A percentile compares a stretch with the other conserved stretches of the same genome.
phyloP scores from a whole-genome alignment of 2,329 filamentous ascomycete species.

The Sporothrix schenckii region DNA sequence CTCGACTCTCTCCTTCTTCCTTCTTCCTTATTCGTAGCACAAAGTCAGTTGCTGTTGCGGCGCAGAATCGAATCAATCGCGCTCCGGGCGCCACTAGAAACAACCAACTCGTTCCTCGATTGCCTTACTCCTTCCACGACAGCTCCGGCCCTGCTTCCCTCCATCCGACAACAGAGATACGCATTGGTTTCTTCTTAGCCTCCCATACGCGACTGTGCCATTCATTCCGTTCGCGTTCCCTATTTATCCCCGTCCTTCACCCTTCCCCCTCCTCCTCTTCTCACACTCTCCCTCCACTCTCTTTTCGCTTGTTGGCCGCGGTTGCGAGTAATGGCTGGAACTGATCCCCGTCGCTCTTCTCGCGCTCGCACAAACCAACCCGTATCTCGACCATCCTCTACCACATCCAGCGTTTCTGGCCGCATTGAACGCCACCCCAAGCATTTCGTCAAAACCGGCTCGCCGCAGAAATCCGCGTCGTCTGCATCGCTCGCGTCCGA shows the following conservation, averaged over 20 bases:
- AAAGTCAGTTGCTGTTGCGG: background rate
- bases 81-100: constrained; percentile 5
- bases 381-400: constrained; percentile 75
- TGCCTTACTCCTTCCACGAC: background rate
- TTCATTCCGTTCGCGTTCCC: background rate
- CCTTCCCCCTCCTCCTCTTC: background rate
- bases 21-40: background rate
- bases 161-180: background rate
- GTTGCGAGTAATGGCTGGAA: constrained; percentile 60
- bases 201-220: background rate
- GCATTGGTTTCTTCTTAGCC: background rate
- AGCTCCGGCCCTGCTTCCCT: background rate
- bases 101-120: background rate
- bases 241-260: background rate
- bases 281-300: background rate
- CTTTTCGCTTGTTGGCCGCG: constrained; percentile 36
- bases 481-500: constrained; percentile 73
- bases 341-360: constrained; percentile 83
- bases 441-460: constrained; percentile 71
- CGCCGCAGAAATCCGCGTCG: constrained; percentile 74
- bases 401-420: constrained; percentile 72
- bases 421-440: constrained; percentile 75
- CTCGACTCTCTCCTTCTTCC: background rate
- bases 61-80: background rate
- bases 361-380: constrained; percentile 81